Evolutionary conservation across 2,329 filamentous ascomycete genomes (phyloP), one percentile per base, ranked within the genome.

Genomic region (Sporothrix schenckii): DNA sequence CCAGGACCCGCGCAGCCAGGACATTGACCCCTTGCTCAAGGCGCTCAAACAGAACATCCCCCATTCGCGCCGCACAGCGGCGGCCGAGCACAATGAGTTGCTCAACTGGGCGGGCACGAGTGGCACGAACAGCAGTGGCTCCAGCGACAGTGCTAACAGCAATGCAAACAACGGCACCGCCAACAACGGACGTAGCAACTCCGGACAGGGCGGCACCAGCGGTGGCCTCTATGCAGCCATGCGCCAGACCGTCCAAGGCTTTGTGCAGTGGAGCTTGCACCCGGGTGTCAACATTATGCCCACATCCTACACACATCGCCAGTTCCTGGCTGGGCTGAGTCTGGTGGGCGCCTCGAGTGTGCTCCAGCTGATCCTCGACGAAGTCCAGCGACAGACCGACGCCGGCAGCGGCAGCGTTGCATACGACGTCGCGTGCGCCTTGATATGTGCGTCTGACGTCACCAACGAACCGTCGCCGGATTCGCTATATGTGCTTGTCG

Each of bases 281-380:
- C 84, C 86, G 0, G 73, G 69, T 4, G 78, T 85, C 49, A 87
- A 85, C 70, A 81, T 81, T 44, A 86, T 86, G 80, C 87, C 87
- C 1, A 84, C 91, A 0, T 84, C 85, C 13, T 94, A 94, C 77
- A 92, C 90, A 0, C 91, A 93, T 76, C 87, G 89, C 4, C 89
- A 91, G 73, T 81, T 93, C 2, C 84, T 92, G 10, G 83, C 85
- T 0, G 87, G 85, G 0, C 78, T 87, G 49, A 85, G 86, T 69
- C 81, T 91, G 44, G 80, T 91, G 0, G 91, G 91, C 0, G 86
- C 89, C 0, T 86, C 83, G 71, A 82, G 84, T 4, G 80, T 92
- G 0, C 79, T 94, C 0, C 78, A 83, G 1, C 80, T 88, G 6
- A 86, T 94, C 27, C 76, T 92, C 13, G 88, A 92, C 9, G 91